phyloP scores from a whole-genome alignment of 2,329 filamentous ascomycete genomes.

The Aspergillus sp. region DNA sequence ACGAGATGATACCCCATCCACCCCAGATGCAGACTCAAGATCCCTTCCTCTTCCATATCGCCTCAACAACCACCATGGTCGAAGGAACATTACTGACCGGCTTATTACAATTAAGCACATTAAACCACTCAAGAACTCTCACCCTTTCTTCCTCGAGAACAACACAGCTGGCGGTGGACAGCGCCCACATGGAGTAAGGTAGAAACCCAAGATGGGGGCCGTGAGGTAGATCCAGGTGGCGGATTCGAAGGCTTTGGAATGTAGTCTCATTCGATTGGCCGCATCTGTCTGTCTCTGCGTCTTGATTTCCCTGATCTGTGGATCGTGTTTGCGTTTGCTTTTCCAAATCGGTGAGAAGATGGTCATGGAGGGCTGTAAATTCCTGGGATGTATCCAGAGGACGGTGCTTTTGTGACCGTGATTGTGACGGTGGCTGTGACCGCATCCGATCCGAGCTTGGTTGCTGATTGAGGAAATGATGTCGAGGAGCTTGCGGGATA shows the following conservation, averaged over 20 bases:
- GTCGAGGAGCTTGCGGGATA: not conserved
- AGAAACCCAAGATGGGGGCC: not conserved
- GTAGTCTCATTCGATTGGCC: not conserved
- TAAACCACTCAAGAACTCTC: not conserved
- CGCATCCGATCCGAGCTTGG: not conserved
- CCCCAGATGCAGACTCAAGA: not conserved
- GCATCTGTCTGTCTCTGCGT: too few relatives aligned
- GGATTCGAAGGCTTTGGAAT: not conserved
- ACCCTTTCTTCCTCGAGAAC: not conserved
- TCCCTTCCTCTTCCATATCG: not conserved
- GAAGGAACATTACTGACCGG: slow-evolving; percentile 4
- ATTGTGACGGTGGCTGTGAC: too few relatives aligned
- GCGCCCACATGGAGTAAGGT: not conserved
- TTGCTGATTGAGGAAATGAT: not conserved
- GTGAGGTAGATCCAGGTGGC: slow-evolving; percentile 7
- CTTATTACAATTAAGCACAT: not conserved
- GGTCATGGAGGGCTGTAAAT: not conserved
- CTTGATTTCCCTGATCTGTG: not conserved
- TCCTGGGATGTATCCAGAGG: not conserved
- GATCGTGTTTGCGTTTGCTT: not conserved
- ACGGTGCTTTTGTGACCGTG: too few relatives aligned
- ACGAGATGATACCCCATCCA: too few relatives aligned
- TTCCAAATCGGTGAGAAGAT: not conserved
- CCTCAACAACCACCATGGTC: not conserved
- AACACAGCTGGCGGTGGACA: slow-evolving; percentile 1